Evolutionary conservation across 179 eudicot species (phyloP).

Genomic region (Silene coronaria): DNA sequence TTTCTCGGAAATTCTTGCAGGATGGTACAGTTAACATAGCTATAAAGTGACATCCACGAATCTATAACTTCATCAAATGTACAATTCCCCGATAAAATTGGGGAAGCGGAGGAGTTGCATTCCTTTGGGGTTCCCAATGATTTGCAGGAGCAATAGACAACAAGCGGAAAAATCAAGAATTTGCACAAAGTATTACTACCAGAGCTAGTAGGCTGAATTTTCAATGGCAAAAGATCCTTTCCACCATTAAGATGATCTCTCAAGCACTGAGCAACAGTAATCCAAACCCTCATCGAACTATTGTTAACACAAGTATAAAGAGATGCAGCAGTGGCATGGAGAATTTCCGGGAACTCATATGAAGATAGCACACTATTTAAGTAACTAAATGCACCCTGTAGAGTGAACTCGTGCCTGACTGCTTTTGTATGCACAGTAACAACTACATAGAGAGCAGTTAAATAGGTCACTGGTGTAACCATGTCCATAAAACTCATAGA

Average conservation of each 20-base stretch:
- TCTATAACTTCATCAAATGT: slow-evolving; percentile 41
- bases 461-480: slow-evolving; percentile 51
- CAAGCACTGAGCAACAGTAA: slow-evolving; percentile 41
- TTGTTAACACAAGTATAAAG: slow-evolving; percentile 33
- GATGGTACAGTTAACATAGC: slow-evolving; percentile 29
- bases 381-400: slow-evolving; percentile 34
- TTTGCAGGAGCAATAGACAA: slow-evolving; percentile 31
- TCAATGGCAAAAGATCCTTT: slow-evolving; percentile 32
- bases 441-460: slow-evolving; percentile 35
- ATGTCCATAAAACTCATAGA: slow-evolving; percentile 36
- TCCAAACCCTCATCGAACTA: slow-evolving; percentile 49
- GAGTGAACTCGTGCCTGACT: slow-evolving; percentile 22
- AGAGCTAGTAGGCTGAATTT: slow-evolving; percentile 28
- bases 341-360: slow-evolving; percentile 46
- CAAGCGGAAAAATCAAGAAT: slow-evolving; percentile 55
- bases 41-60: slow-evolving; percentile 59
- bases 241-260: slow-evolving; percentile 39
- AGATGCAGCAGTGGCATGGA: slow-evolving; percentile 37
- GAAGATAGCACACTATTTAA: slow-evolving; percentile 36
- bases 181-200: slow-evolving; percentile 33
- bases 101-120: slow-evolving; percentile 13
- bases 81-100: slow-evolving; percentile 15
- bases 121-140: slow-evolving; percentile 13
- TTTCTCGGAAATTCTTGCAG: slow-evolving; percentile 23
- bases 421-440: slow-evolving; percentile 28